Evolutionary conservation across 2,329 filamentous ascomycete genomes (phyloP).

Genomic region (Pyrenochaeta sp.): DNA sequence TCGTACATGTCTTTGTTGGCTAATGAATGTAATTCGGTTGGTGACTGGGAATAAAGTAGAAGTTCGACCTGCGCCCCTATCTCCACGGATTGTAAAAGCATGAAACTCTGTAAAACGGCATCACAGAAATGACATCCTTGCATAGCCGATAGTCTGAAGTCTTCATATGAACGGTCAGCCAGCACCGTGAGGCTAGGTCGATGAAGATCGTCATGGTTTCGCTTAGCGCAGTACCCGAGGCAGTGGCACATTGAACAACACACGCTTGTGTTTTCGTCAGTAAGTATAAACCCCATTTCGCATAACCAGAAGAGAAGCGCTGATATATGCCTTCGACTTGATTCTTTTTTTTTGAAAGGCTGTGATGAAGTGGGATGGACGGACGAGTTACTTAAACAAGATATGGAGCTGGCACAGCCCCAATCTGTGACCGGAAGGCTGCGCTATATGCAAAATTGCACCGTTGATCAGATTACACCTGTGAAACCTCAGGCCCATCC

Average conservation of each 20-base stretch:
- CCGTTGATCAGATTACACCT: no score
- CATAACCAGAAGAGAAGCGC: no score
- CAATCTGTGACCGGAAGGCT: no score
- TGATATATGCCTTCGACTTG: no score
- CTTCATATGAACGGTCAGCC: not conserved
- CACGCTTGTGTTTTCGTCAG: not conserved
- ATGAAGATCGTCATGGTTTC: not conserved
- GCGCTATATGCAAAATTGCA: no score
- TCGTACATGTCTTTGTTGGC: not conserved
- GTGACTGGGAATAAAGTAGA: not conserved
- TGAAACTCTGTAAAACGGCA: not conserved
- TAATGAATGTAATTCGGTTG: not conserved
- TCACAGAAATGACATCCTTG: constrained; percentile 2
- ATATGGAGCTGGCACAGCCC: no score
- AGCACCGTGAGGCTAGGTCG: not conserved
- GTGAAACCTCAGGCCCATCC: no score
- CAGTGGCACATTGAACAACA: constrained; percentile 3
- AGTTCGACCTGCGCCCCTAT: not conserved
- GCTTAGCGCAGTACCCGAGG: not conserved
- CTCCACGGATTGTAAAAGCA: not conserved
- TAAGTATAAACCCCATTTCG: not conserved
- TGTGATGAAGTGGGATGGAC: no score
- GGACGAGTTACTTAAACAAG: no score
- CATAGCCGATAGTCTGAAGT: not conserved
- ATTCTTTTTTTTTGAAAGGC: no score